Evolutionary conservation across 345 rosid species (phyloP), one percentile per base, ranked within the genome.

Genomic region (Eucalyptus grandis): DNA sequence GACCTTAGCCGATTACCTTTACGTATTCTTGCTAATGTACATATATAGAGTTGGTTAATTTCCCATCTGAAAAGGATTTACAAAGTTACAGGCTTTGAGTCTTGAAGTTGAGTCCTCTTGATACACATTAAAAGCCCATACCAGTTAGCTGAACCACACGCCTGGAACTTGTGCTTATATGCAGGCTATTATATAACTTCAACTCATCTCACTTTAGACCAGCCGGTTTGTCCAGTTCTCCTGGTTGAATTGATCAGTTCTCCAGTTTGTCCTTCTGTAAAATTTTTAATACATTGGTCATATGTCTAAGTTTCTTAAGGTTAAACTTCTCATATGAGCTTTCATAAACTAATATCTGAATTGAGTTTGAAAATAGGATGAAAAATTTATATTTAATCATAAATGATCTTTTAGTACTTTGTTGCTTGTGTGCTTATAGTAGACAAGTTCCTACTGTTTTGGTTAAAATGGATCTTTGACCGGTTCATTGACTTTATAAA

Each of bases 401-500:
- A 43, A 83, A 40, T 40, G 24, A 17, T 65, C 83, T 88, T 87
- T 49, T 62, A 72, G n/a, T 87, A 69, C 89, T 58, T 27, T 83
- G 31, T 51, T 56, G 90, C 89, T 56, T 27, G 27, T 88, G 11
- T 87, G 85, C 72, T 60, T 51, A 87, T 87, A 88, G 65, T 89
- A 90, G 94, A 77, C 77, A 83, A 58, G 88, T 62, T 88, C 49
- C 89, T 14, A 95, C 47, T 14, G 2, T 40, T n/a, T 65, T n/a
- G 77, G 77, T 65, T 60, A 60, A 60, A 65, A 65, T 8, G 37
- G 77, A 65, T 65, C 77, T 65, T 65, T 65, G 77, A 65, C 40
- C 2, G 10, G 77, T 65, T 65, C 17, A 34, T 14, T 65, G 77
- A 65, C 40, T 60, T 60, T n/a, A 34, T n/a, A n/a, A 31, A 65